phyloP scores from a whole-genome alignment of 83 land plant species.

The Isoetes engelmannii region DNA sequence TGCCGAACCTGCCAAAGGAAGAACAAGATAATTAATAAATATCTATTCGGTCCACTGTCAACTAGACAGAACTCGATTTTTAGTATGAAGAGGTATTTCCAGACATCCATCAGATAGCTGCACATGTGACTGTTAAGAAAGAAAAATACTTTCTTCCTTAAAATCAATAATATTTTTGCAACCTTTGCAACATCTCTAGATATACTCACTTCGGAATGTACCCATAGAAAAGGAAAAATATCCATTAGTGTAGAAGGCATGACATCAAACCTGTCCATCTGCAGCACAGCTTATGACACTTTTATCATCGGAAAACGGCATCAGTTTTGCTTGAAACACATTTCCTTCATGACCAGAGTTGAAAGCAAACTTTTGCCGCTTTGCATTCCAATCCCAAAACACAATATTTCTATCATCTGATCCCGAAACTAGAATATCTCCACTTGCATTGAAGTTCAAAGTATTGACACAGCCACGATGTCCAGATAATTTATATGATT shows the following conservation, averaged over 20 bases:
- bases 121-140: neutral
- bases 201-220: neutral
- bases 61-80: no score
- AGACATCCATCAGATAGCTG: neutral
- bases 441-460: slow-evolving; percentile 64
- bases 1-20: slow-evolving; percentile 55
- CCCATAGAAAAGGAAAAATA: neutral
- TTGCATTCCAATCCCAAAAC: slow-evolving; percentile 83
- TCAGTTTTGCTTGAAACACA: slow-evolving; percentile 84
- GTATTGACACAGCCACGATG: slow-evolving; percentile 92
- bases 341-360: slow-evolving; percentile 74
- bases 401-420: slow-evolving; percentile 79
- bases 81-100: neutral
- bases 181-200: neutral
- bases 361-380: slow-evolving; percentile 44
- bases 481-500: slow-evolving; percentile 43
- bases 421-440: slow-evolving; percentile 71
- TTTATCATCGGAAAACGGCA: slow-evolving; percentile 77
- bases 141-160: neutral
- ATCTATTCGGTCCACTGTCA: no score
- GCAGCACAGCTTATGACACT: slow-evolving; percentile 89
- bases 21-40: neutral
- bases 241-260: neutral
- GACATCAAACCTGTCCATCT: slow-evolving; percentile 77
- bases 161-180: neutral